Conservation (phyloP, 2,329 filamentous ascomycete genomes). For the Claviceps sp. region DNA sequence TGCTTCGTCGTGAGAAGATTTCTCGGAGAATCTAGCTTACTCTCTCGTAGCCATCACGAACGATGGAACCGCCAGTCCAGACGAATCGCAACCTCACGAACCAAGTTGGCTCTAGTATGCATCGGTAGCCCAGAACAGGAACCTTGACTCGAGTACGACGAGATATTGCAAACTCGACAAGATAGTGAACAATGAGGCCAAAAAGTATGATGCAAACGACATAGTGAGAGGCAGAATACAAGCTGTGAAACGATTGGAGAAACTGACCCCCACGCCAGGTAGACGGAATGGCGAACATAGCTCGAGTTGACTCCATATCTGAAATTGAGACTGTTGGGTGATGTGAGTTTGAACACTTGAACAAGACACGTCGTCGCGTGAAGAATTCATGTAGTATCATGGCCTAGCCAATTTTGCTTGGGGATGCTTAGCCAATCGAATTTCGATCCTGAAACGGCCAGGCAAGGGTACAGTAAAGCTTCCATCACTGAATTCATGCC, state of each 20-base stretch:
- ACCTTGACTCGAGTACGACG: neutral
- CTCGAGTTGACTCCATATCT: neutral
- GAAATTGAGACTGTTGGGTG: too few relatives aligned
- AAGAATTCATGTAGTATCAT: too few relatives aligned
- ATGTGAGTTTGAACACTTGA: too few relatives aligned
- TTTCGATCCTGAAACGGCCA: too few relatives aligned
- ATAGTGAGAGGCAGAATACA: too few relatives aligned
- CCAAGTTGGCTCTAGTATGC: neutral
- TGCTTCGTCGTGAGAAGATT: too few relatives aligned
- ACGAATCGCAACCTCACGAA: neutral
- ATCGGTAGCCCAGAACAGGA: neutral
- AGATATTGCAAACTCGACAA: neutral
- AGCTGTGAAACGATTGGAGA: neutral
- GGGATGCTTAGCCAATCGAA: too few relatives aligned
- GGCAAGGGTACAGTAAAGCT: too few relatives aligned
- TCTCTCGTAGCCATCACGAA: neutral
- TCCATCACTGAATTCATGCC: too few relatives aligned
- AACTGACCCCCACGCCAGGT: neutral
- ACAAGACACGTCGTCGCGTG: too few relatives aligned
- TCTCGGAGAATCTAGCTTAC: neutral
- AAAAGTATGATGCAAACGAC: neutral
- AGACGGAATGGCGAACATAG: too few relatives aligned
- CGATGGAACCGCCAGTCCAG: neutral
- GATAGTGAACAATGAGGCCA: neutral
- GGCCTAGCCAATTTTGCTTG: too few relatives aligned